These are phyloP conservation scores for Suillus spraguei DNA, from an alignment of 768 basidiomycete species.

Conservation along the genomic window DNA sequence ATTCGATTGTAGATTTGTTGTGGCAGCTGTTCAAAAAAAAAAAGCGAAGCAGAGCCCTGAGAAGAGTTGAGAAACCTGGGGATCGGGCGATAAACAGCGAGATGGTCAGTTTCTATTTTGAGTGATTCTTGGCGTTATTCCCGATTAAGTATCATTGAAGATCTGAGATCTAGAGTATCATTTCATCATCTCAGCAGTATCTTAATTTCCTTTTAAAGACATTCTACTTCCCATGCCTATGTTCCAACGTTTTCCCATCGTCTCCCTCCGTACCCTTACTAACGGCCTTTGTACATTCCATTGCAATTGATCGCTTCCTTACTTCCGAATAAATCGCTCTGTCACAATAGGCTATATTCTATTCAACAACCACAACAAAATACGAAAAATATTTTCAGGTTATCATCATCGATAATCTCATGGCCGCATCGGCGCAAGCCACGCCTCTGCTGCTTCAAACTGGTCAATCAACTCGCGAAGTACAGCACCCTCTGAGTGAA, in stretches of 20 bases:
- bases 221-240: constrained; percentile 17
- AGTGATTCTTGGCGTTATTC: constrained; percentile 12
- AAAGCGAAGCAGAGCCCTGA: constrained; percentile 18
- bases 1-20: constrained; percentile 20
- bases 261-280: constrained; percentile 15
- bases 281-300: constrained; percentile 4
- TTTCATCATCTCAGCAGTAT: constrained; percentile 6
- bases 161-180: constrained; percentile 9
- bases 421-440: constrained; percentile 91
- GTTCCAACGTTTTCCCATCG: constrained; percentile 22
- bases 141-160: constrained; percentile 9
- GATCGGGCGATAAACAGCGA: constrained; percentile 29
- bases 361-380: neutral
- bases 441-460: constrained; percentile 94
- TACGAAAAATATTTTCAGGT: constrained; percentile 9
- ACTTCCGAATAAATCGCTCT: constrained; percentile 9
- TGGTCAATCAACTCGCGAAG: constrained; percentile 88
- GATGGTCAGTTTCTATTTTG: constrained; percentile 15
- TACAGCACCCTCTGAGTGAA: constrained; percentile 82
- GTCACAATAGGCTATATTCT: constrained; percentile 10
- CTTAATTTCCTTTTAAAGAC: constrained; percentile 3
- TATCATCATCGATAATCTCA: constrained; percentile 41
- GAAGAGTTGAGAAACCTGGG: constrained; percentile 18
- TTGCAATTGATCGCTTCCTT: constrained; percentile 10
- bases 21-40: constrained; percentile 23